Evolutionary conservation across 352 stramenopile genomes (phyloP).

Genomic region (Pythium folliculosum): DNA sequence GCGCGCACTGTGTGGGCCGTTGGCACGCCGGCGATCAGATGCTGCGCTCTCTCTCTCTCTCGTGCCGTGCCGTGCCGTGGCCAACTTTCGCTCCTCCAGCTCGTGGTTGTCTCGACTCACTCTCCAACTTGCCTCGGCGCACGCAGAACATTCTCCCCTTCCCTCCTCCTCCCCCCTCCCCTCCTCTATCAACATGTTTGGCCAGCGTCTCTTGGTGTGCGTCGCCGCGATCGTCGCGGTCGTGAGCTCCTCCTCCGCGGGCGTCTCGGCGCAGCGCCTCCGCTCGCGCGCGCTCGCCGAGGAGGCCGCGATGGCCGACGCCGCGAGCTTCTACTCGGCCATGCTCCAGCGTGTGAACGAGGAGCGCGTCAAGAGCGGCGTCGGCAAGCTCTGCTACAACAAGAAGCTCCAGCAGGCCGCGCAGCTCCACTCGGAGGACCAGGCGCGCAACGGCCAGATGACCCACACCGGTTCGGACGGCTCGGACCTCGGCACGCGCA

Average conservation of each 20-base stretch:
- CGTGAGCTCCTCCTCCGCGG: slow-evolving; percentile 8
- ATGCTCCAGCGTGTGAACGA: slow-evolving; percentile 63
- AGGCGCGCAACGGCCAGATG: slow-evolving; percentile 36
- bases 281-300: slow-evolving; percentile 7
- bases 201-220: slow-evolving; percentile 16
- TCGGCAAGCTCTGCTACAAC: slow-evolving; percentile 42
- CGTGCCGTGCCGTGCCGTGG: not conserved
- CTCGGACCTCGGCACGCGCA: slow-evolving; percentile 23
- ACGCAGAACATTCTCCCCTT: not conserved
- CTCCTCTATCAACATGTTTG: slow-evolving; percentile 17
- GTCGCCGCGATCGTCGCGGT: slow-evolving; percentile 14
- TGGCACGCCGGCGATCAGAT: not conserved
- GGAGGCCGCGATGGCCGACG: slow-evolving; percentile 4
- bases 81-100: no score
- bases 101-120: slow-evolving; percentile 4
- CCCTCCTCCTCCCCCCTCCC: not conserved
- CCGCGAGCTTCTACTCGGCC: slow-evolving; percentile 19
- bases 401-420: slow-evolving; percentile 37
- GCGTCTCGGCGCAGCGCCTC: slow-evolving; percentile 15
- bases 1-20: not conserved
- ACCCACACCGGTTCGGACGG: slow-evolving; percentile 35
- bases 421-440: slow-evolving; percentile 37
- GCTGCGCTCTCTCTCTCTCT: not conserved
- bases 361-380: slow-evolving; percentile 48
- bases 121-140: slow-evolving; percentile 14